Evolutionary conservation across 2,329 filamentous ascomycete species (phyloP).

Genomic region (Beauveria brongniartii): DNA sequence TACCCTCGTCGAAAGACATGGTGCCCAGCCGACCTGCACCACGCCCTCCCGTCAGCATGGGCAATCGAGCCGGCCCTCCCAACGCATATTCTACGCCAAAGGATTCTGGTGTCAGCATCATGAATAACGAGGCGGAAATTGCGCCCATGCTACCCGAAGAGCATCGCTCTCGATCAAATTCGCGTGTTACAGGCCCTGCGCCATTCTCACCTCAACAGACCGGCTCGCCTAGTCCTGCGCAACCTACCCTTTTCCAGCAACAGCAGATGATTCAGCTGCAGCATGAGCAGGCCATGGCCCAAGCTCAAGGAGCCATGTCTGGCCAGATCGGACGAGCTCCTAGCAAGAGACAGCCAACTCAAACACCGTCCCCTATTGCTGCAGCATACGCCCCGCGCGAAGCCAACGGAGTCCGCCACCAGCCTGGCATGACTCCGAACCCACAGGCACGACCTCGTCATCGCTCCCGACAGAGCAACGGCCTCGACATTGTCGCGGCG

Average conservation of each 20-base stretch:
- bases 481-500: conserved; percentile 72
- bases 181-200: conserved; percentile 47
- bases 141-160: conserved; percentile 57
- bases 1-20: conserved; percentile 41
- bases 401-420: conserved; percentile 18
- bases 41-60: conserved; percentile 65
- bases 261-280: conserved; percentile 72
- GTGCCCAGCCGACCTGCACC: conserved; percentile 81
- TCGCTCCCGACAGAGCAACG: conserved; percentile 68
- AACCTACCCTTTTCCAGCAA: conserved; percentile 48
- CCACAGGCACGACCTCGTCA: conserved; percentile 64
- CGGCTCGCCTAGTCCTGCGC: conserved; percentile 26
- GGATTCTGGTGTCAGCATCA: conserved; percentile 57
- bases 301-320: conserved; percentile 69
- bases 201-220: conserved; percentile 41
- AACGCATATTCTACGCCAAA: conserved; percentile 39
- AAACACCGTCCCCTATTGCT: conserved; percentile 17
- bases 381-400: not conserved
- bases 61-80: conserved; percentile 48
- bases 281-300: conserved; percentile 65
- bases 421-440: conserved; percentile 15
- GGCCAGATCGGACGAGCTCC: conserved; percentile 63
- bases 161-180: conserved; percentile 61
- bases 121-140: conserved; percentile 50
- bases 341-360: conserved; percentile 57